Evolutionary conservation across 106 monocot species (phyloP).

Genomic region (Allium fistulosum): DNA sequence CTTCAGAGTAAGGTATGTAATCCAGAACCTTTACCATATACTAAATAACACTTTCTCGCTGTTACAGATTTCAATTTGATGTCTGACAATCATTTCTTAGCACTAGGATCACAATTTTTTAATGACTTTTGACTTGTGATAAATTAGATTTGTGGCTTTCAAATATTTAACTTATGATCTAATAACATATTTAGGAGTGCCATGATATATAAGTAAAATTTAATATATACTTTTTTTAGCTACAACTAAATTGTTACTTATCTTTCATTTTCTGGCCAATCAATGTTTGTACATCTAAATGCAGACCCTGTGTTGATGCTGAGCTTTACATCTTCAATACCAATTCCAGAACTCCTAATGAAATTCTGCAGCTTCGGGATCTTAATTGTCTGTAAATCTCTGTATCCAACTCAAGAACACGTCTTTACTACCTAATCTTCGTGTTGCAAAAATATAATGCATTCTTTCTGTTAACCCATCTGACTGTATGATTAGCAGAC

Average conservation of each 20-base stretch:
- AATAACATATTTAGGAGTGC: too few relatives aligned
- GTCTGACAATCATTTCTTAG: too few relatives aligned
- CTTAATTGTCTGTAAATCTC: conserved; percentile 46
- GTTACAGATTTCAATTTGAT: too few relatives aligned
- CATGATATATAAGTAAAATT: too few relatives aligned
- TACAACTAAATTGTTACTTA: too few relatives aligned
- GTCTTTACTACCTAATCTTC: neutral
- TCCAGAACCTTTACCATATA: neutral
- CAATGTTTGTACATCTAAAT: neutral
- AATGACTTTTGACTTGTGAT: too few relatives aligned
- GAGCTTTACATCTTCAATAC: conserved; percentile 54
- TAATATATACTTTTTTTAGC: too few relatives aligned
- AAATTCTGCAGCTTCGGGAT: conserved; percentile 14
- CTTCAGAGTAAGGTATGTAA: conserved; percentile 61
- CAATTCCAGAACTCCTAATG: conserved; percentile 15
- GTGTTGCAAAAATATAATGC: conserved; percentile 36
- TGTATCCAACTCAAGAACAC: conserved; percentile 46
- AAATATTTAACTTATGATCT: too few relatives aligned
- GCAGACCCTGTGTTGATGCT: conserved; percentile 62
- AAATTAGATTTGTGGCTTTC: too few relatives aligned
- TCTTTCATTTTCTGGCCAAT: neutral
- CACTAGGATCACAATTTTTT: too few relatives aligned
- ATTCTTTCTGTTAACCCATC: conserved; percentile 32
- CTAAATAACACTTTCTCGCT: too few relatives aligned
- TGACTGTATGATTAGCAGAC: too few relatives aligned